These are phyloP conservation scores for Saccharomycopsis schoenii DNA, from an alignment of 805 yeast species.

Conservation along the genomic window DNA sequence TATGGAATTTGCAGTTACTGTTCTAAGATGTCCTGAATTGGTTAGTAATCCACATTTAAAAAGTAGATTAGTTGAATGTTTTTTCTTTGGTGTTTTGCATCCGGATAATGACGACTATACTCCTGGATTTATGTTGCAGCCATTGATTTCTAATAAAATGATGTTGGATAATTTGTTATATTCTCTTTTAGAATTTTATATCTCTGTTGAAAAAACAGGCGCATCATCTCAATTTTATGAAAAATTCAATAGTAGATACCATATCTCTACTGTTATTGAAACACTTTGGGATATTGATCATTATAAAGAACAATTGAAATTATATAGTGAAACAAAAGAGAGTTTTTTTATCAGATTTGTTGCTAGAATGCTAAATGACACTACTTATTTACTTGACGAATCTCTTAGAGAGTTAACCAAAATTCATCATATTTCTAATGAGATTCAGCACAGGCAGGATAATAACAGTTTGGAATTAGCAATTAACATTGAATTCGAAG, in stretches of 20 bases:
- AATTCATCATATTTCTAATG: constrained; percentile 68
- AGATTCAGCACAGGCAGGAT: constrained; percentile 37
- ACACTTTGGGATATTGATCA: constrained; percentile 68
- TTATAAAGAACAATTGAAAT: constrained; percentile 59
- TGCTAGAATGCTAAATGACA: constrained; percentile 91
- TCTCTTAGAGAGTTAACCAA: constrained; percentile 68
- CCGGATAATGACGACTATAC: constrained; percentile 36
- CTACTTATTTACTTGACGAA: constrained; percentile 86
- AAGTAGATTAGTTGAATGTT: constrained; percentile 68
- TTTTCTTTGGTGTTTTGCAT: constrained; percentile 66
- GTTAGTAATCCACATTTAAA: constrained; percentile 92
- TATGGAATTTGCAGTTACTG: constrained; percentile 61
- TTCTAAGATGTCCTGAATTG: constrained; percentile 75
- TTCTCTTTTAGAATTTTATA: constrained; percentile 81
- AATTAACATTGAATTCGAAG: constrained; percentile 26
- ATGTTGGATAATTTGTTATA: constrained; percentile 62
- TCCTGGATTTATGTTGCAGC: constrained; percentile 65
- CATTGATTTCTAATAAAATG: constrained; percentile 53
- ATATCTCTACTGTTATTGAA: constrained; percentile 74
- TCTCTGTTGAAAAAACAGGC: constrained; percentile 93
- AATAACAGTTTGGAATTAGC: constrained; percentile 22
- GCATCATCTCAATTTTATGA: constrained; percentile 92
- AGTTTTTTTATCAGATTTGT: constrained; percentile 87
- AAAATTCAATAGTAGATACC: constrained; percentile 83
- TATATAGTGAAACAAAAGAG: constrained; percentile 56